Evolutionary conservation across 768 basidiomycete genomes (phyloP).

Genomic region (Tricholomella constricta): DNA sequence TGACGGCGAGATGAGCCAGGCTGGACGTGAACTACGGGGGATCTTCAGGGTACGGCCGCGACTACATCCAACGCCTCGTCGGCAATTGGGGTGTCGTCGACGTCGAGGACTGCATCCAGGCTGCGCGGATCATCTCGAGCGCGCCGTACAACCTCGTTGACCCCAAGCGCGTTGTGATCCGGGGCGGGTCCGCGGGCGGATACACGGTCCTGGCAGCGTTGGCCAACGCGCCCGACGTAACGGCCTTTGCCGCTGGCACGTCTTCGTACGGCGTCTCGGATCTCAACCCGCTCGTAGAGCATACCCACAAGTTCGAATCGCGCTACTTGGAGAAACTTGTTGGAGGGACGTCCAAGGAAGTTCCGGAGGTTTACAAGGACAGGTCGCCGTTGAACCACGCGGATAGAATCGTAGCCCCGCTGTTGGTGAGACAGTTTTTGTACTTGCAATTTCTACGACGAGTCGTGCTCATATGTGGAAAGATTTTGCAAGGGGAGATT

Average conservation of each 20-base stretch:
- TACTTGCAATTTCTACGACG: background rate
- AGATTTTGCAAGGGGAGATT: constrained; percentile 71
- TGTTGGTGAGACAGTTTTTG: constrained; percentile 54
- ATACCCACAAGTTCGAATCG: constrained; percentile 75
- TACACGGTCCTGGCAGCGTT: constrained; percentile 61
- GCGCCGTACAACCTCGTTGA: constrained; percentile 60
- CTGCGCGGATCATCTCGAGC: constrained; percentile 49
- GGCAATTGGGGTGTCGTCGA: constrained; percentile 78
- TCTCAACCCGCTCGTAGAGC: constrained; percentile 51
- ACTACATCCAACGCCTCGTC: constrained; percentile 62
- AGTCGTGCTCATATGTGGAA: background rate
- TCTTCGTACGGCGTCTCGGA: constrained; percentile 74
- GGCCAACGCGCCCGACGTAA: constrained; percentile 40
- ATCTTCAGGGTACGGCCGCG: constrained; percentile 70
- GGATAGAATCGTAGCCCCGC: constrained; percentile 58
- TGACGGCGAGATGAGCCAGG: constrained; percentile 36
- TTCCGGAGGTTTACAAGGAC: constrained; percentile 59
- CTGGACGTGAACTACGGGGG: constrained; percentile 80
- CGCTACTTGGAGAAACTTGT: constrained; percentile 60
- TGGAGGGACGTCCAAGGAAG: constrained; percentile 56
- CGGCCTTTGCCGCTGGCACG: constrained; percentile 62
- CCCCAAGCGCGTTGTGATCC: constrained; percentile 61
- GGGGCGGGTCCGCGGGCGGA: constrained; percentile 75
- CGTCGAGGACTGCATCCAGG: constrained; percentile 63
- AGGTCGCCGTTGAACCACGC: constrained; percentile 68